Percentiles rank a stretch among this genome's conserved stretches.
Conservation (phyloP, 176 grass and related monocot species). For the Oryza australiensis region DNA sequence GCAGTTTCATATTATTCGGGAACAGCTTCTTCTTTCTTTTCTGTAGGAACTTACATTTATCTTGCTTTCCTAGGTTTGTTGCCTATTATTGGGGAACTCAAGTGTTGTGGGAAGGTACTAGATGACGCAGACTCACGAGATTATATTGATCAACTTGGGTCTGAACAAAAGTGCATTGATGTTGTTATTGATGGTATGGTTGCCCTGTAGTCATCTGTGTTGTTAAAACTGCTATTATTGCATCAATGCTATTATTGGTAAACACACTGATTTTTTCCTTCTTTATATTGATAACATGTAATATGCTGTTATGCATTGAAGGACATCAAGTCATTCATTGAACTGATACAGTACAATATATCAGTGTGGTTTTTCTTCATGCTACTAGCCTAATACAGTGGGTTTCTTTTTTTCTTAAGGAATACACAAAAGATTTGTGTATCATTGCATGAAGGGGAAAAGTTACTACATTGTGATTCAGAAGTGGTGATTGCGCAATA, state of each 20-base stretch:
- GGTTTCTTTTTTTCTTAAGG: too few relatives aligned
- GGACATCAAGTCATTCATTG: background rate
- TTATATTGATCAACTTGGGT: conserved; percentile 49
- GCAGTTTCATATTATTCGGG: background rate
- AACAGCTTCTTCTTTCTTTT: background rate
- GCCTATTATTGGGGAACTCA: conserved; percentile 71
- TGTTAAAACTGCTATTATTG: conserved; percentile 17
- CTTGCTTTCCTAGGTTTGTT: conserved; percentile 60
- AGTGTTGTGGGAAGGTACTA: conserved; percentile 55
- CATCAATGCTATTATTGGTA: background rate
- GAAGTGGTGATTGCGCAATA: background rate
- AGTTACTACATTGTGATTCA: background rate
- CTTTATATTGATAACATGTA: conserved; percentile 10
- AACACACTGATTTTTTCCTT: background rate
- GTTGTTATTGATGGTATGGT: conserved; percentile 71
- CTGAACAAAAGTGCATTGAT: conserved; percentile 68
- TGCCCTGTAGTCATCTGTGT: conserved; percentile 12
- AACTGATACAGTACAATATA: background rate
- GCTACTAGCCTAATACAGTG: conserved; percentile 18
- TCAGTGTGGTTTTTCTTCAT: conserved; percentile 6
- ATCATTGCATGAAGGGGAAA: too few relatives aligned
- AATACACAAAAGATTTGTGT: too few relatives aligned
- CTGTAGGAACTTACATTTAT: conserved; percentile 16
- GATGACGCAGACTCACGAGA: conserved; percentile 47
- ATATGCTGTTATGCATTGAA: conserved; percentile 26